A percentile compares a stretch with the other conserved stretches of the same genome.
Conservation (phyloP, 768 basidiomycete genomes). For the Suillus variegatus region DNA sequence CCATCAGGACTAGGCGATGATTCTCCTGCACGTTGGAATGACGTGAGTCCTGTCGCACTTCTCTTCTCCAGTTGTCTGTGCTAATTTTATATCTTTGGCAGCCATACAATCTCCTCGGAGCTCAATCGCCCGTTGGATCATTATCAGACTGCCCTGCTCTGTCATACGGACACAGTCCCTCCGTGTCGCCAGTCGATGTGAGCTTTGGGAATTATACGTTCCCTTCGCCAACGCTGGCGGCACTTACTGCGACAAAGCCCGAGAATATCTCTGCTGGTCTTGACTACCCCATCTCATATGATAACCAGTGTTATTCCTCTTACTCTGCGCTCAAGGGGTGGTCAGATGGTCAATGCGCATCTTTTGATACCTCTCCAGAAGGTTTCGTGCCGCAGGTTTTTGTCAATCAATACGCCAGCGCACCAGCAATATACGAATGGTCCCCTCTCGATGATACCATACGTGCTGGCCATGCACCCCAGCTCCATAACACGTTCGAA, state of each 20-base stretch:
- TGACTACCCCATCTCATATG: conserved; percentile 7
- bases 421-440: conserved; percentile 25
- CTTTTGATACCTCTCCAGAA: conserved; percentile 6
- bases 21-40: conserved; percentile 33
- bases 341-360: conserved; percentile 20
- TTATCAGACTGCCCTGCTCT: conserved; percentile 22
- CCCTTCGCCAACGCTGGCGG: conserved; percentile 17
- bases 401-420: conserved; percentile 26
- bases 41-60: conserved; percentile 27
- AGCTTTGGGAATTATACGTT: conserved; percentile 23
- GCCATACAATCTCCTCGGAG: conserved; percentile 35
- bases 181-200: conserved; percentile 27
- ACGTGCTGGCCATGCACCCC: background rate
- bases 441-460: conserved; percentile 21
- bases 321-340: conserved; percentile 31
- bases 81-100: conserved; percentile 25
- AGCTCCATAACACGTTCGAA: conserved; percentile 1
- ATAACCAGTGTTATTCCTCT: conserved; percentile 13
- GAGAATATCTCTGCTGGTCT: conserved; percentile 7
- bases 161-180: conserved; percentile 26
- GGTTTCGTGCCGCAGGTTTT: conserved; percentile 28
- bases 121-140: conserved; percentile 18
- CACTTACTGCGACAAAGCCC: conserved; percentile 16
- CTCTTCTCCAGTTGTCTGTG: conserved; percentile 13
- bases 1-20: conserved; percentile 32